Evolutionary conservation across 2,329 filamentous ascomycete species (phyloP), one percentile per base, ranked within the genome.

Genomic region (Xylariomycetidae sp.): DNA sequence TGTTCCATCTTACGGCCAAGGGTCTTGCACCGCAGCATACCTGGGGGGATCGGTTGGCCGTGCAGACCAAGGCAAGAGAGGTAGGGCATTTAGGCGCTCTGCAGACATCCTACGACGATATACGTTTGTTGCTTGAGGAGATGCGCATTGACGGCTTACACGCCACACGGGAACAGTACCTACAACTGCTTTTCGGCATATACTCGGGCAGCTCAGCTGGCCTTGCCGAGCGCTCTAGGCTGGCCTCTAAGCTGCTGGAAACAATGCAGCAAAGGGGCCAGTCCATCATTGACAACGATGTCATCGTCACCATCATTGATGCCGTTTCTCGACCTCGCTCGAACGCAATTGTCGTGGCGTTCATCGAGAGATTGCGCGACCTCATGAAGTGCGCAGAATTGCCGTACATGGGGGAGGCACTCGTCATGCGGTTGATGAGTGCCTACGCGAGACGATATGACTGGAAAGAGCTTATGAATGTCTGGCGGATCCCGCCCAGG

Each of bases 391-490:
- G 64, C 29, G 54, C 53, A 4, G 46, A 55, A 10, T 47, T 58
- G 18, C 52, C 60, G 3, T 61, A 63, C n/a, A 62, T 64, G 31
- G 43, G 50, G 15, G 58, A 65, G 17, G 34, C 41, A 4, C 54
- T 62, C 29, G 52, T 64, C 8, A 50, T 59, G 26, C 56, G 56
- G 13, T 56, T 76, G 22, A 58, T 76, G 58, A 44, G 54, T 3
- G 58, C 63, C 2, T 70, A 76, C 41, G 64, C 72, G 5, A 42
- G 46, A 14, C 63, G 64, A 38, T 48, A 52, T 13, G 59, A 76
- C 43, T 80, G 75, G 67, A 53, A 66, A 12, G 60, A 62, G 5
- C 76, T 84, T 47, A 82, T 76, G 77, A 64, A 74, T 14, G 50
- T 67, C 8, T 85, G 80, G 66, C 67, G 68, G 34, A 63, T 68